A percentile compares a stretch with the other conserved stretches of the same genome.
These are phyloP conservation scores for Mychonastes homosphaera DNA, from an alignment of 139 green algal genomes.

Conservation along the genomic window DNA sequence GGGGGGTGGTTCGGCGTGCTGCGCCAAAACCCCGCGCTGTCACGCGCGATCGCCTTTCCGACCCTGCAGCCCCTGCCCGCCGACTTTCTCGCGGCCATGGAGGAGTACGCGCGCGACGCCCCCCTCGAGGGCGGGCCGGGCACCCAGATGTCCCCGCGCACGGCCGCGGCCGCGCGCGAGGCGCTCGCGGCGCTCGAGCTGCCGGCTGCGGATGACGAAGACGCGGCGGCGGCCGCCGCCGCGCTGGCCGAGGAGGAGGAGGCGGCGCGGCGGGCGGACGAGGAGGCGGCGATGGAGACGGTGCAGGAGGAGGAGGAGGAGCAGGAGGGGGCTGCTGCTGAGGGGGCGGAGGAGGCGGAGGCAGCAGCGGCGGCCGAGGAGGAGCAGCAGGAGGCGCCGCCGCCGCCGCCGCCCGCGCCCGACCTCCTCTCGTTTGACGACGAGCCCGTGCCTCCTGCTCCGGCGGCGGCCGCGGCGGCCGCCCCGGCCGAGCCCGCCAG, in stretches of 20 bases:
- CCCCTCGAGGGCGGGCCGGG: conserved; percentile 10
- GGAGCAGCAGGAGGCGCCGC: conserved; percentile 6
- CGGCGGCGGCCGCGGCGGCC: neutral
- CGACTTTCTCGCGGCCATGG: conserved; percentile 81
- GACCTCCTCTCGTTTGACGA: conserved; percentile 23
- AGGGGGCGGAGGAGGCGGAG: conserved; percentile 2
- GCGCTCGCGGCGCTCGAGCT: neutral
- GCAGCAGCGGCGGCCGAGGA: neutral
- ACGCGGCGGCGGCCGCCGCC: neutral
- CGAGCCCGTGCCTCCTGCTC: conserved; percentile 1
- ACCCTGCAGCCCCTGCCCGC: conserved; percentile 52
- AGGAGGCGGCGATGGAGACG: neutral
- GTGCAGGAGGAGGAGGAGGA: neutral
- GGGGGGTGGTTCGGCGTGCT: conserved; percentile 41
- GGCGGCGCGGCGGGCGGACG: neutral
- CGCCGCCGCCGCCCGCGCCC: neutral
- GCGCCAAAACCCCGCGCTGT: conserved; percentile 28
- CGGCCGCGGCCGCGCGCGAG: neutral
- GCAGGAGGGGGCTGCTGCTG: neutral
- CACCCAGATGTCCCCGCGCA: neutral
- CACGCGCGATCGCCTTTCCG: conserved; percentile 47
- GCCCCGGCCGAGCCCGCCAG: neutral
- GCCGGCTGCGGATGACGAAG: neutral
- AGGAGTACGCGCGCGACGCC: conserved; percentile 63
- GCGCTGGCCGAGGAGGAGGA: too few species aligned